Percentiles rank a stretch among this genome's conserved stretches.
These are phyloP conservation scores for Hansenula sp. DNA, from an alignment of 1,139 yeast species.

Conservation along the genomic window DNA sequence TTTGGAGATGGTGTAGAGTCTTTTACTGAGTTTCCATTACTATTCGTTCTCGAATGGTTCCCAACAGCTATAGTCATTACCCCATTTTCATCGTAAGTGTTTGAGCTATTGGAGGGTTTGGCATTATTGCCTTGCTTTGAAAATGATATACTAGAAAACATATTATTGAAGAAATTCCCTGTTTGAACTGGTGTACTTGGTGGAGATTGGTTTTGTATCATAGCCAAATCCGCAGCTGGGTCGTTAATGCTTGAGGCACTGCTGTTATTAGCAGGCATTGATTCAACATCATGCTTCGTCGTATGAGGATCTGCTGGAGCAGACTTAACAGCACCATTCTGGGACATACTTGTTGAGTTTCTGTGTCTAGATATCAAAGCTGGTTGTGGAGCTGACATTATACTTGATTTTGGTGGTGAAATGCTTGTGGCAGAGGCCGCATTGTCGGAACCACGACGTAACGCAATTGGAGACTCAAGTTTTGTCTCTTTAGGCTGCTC, in stretches of 20 bases:
- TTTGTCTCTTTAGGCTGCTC: background rate
- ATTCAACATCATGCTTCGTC: slow-evolving; percentile 42
- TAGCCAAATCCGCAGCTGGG: slow-evolving; percentile 12
- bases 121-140: slow-evolving; percentile 2
- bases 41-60: slow-evolving; percentile 2
- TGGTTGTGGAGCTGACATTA: slow-evolving; percentile 6
- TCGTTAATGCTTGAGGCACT: slow-evolving; percentile 11
- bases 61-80: background rate
- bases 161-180: slow-evolving; percentile 15
- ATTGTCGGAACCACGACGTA: background rate
- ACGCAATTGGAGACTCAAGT: slow-evolving; percentile 1
- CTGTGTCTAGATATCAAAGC: slow-evolving; percentile 8
- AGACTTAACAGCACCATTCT: slow-evolving; percentile 28
- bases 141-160: slow-evolving; percentile 12
- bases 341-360: slow-evolving; percentile 2
- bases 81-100: slow-evolving; percentile 1
- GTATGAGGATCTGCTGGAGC: slow-evolving; percentile 58
- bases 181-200: slow-evolving; percentile 10
- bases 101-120: background rate
- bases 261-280: slow-evolving; percentile 9
- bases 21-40: slow-evolving; percentile 3
- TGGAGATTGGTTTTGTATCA: slow-evolving; percentile 6
- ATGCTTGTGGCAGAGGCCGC: background rate
- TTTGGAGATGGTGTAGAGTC: slow-evolving; percentile 13
- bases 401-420: background rate